phyloP scores from a whole-genome alignment of 768 basidiomycete genomes.

The Boletus speciosus region DNA sequence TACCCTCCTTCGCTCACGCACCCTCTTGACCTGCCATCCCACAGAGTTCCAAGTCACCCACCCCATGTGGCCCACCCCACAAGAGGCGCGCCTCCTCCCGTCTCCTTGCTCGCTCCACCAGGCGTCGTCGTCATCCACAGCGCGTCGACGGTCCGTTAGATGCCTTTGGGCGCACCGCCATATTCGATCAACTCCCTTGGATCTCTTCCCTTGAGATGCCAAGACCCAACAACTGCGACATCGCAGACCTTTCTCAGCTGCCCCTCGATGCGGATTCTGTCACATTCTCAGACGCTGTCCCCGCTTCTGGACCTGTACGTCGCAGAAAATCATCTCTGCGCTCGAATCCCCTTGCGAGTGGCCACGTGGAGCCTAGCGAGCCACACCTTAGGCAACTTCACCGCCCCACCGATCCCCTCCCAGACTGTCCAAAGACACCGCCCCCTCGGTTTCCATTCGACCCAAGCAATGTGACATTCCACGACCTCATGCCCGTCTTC shows the following conservation, averaged over 20 bases:
- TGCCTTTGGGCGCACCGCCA: slow-evolving; percentile 29
- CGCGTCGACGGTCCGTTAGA: slow-evolving; percentile 41
- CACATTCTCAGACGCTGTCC: slow-evolving; percentile 19
- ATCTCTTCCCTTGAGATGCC: slow-evolving; percentile 54
- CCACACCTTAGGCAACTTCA: slow-evolving; percentile 23
- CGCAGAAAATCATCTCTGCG: slow-evolving; percentile 53
- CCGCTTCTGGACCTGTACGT: slow-evolving; percentile 52
- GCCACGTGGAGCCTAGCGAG: slow-evolving; percentile 14
- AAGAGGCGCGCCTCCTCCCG: slow-evolving; percentile 38
- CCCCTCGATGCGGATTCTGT: slow-evolving; percentile 29
- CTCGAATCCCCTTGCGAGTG: slow-evolving; percentile 42
- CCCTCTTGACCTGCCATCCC: slow-evolving; percentile 7
- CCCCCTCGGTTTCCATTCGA: slow-evolving; percentile 38
- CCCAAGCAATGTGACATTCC: slow-evolving; percentile 49
- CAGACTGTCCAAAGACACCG: slow-evolving; percentile 31
- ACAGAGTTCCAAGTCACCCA: slow-evolving; percentile 39
- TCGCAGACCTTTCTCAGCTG: slow-evolving; percentile 67
- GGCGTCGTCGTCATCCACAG: slow-evolving; percentile 41
- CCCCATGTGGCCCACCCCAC: slow-evolving; percentile 36
- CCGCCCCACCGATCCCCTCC: slow-evolving; percentile 24
- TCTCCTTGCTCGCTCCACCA: slow-evolving; percentile 34
- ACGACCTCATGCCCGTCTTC: slow-evolving; percentile 61
- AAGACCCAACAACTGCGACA: slow-evolving; percentile 47
- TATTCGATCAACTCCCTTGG: slow-evolving; percentile 69
- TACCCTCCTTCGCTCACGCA: background rate